A percentile compares a stretch with the other conserved stretches of the same genome.
Conservation (phyloP, 1,284 basidiomycete species). For the Gomphus bonarii region DNA sequence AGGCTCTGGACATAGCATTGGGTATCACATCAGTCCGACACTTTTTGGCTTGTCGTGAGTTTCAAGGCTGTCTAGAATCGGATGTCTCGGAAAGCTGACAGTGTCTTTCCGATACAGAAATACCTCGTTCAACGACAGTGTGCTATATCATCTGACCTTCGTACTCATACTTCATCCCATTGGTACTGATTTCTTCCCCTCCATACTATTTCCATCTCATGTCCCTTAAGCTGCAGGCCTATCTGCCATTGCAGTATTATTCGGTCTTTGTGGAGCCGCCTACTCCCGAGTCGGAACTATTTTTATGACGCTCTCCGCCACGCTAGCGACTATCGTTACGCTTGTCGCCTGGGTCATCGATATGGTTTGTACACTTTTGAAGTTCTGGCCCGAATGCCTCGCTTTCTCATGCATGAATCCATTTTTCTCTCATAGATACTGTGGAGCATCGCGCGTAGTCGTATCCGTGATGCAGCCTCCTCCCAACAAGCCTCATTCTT, state of each 20-base stretch:
- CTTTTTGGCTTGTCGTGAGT: constrained; percentile 20
- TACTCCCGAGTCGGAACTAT: constrained; percentile 64
- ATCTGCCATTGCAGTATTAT: constrained; percentile 59
- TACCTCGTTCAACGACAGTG: constrained; percentile 34
- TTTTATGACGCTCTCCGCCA: constrained; percentile 59
- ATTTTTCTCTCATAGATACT: constrained; percentile 26
- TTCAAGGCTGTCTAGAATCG: background rate
- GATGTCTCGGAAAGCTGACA: background rate
- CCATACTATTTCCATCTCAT: background rate
- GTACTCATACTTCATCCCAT: constrained; percentile 71
- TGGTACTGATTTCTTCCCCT: constrained; percentile 25
- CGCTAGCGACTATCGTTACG: constrained; percentile 53
- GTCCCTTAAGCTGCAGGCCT: constrained; percentile 44
- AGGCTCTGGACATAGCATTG: constrained; percentile 42
- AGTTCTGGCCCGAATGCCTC: background rate
- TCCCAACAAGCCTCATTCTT: constrained; percentile 11
- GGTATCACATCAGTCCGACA: constrained; percentile 39
- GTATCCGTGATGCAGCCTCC: constrained; percentile 43
- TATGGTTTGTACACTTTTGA: constrained; percentile 34
- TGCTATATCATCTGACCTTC: constrained; percentile 61
- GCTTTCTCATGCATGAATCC: background rate
- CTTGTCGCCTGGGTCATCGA: constrained; percentile 67
- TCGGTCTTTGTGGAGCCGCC: constrained; percentile 56
- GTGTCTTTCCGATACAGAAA: constrained; percentile 14
- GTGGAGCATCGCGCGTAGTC: constrained; percentile 58